phyloP scores from a whole-genome alignment of 176 grass and related monocot genomes.

The Secale cereale region DNA sequence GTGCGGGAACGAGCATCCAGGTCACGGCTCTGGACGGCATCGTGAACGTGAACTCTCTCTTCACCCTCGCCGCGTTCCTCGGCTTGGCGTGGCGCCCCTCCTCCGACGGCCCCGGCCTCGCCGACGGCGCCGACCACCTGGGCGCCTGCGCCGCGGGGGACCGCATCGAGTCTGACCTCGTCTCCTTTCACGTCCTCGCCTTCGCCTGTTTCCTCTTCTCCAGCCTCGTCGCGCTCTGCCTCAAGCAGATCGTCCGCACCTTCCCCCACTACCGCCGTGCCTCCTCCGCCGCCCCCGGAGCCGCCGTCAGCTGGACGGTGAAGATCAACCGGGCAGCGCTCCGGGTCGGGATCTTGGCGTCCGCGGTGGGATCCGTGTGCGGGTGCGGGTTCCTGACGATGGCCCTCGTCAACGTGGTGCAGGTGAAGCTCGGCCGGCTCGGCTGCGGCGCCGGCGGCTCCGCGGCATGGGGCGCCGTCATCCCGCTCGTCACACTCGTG shows the following conservation, averaged over 20 bases:
- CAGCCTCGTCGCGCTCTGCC: constrained; percentile 93
- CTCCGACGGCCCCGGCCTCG: constrained; percentile 35
- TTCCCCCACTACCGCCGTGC: background rate
- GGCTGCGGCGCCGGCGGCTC: constrained; percentile 52
- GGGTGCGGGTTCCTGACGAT: constrained; percentile 83
- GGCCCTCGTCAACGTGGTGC: constrained; percentile 84
- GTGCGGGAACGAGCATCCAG: constrained; percentile 71
- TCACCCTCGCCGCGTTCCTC: constrained; percentile 75
- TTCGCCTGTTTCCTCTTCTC: constrained; percentile 97
- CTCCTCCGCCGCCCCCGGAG: background rate
- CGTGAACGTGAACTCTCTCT: constrained; percentile 94
- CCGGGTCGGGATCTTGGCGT: constrained; percentile 68
- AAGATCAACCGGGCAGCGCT: constrained; percentile 66
- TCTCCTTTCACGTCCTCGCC: constrained; percentile 79
- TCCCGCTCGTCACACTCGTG: constrained; percentile 75
- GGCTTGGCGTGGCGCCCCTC: constrained; percentile 75
- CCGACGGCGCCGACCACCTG: constrained; percentile 23
- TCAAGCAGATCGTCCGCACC: constrained; percentile 85
- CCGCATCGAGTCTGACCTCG: constrained; percentile 58
- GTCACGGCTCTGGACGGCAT: constrained; percentile 89
- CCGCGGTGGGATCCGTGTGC: constrained; percentile 54
- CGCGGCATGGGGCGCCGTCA: constrained; percentile 46
- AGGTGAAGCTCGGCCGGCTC: constrained; percentile 77
- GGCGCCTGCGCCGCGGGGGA: constrained; percentile 53
- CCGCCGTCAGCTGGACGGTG: background rate